These are phyloP conservation scores for Sisymbrium altissimum DNA, from an alignment of 345 rosid genomes.

Conservation along the genomic window DNA sequence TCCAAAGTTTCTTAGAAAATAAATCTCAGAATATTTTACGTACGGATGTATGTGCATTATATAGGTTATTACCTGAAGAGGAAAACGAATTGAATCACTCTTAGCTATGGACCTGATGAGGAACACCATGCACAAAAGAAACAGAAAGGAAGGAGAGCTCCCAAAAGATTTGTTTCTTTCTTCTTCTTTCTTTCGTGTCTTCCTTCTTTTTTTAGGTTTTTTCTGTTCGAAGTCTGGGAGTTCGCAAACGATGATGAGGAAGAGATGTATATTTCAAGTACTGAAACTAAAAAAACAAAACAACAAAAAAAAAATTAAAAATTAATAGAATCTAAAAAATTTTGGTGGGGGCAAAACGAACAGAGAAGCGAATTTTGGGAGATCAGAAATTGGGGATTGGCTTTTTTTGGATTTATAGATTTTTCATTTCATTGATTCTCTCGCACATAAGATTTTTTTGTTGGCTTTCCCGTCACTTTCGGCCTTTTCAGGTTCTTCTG, in stretches of 20 bases:
- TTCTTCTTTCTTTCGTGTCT: background rate
- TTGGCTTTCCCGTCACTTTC: constrained; percentile 40
- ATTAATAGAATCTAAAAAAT: constrained; percentile 18
- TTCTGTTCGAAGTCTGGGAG: constrained; percentile 25
- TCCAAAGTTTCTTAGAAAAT: background rate
- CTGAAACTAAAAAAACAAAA: background rate
- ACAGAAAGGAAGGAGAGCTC: constrained; percentile 5
- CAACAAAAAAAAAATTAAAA: background rate
- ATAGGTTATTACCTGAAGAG: constrained; percentile 26
- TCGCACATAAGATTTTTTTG: constrained; percentile 28
- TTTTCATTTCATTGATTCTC: constrained; percentile 13
- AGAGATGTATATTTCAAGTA: constrained; percentile 17
- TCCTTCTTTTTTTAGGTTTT: constrained; percentile 6
- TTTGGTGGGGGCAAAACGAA: constrained; percentile 18
- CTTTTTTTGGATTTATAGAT: constrained; percentile 27
- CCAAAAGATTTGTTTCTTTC: background rate
- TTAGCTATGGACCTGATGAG: constrained; percentile 27
- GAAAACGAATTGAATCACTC: constrained; percentile 25
- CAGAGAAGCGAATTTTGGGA: constrained; percentile 19
- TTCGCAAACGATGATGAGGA: constrained; percentile 28
- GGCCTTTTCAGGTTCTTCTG: constrained; percentile 27
- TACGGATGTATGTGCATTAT: background rate
- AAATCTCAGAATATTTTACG: background rate
- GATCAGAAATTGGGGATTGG: constrained; percentile 11
- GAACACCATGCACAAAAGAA: constrained; percentile 21